These are phyloP conservation scores for Cercospora sp. DNA, from an alignment of 2,329 filamentous ascomycete genomes.

Conservation along the genomic window DNA sequence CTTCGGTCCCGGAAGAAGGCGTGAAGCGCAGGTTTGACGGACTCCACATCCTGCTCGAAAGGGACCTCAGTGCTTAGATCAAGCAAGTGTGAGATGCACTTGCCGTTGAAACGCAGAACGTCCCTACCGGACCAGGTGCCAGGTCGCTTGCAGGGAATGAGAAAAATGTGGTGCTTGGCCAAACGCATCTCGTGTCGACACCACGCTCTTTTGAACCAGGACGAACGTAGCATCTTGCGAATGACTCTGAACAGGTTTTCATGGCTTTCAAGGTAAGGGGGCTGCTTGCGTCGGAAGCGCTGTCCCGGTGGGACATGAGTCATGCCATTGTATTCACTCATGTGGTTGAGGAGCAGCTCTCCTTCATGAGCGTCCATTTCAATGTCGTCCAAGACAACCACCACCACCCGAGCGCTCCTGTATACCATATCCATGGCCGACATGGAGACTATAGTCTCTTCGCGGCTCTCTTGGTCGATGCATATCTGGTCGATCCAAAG, in stretches of 20 bases:
- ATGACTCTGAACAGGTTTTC: conserved; percentile 38
- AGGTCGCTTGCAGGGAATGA: conserved; percentile 41
- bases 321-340: conserved; percentile 41
- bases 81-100: conserved; percentile 46
- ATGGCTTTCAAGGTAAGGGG: conserved; percentile 37
- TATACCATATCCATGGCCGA: conserved; percentile 48
- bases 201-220: conserved; percentile 50
- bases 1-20: conserved; percentile 40
- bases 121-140: conserved; percentile 25
- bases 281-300: conserved; percentile 37
- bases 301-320: conserved; percentile 35
- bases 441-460: conserved; percentile 44
- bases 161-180: conserved; percentile 45
- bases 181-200: conserved; percentile 49
- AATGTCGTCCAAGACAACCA: conserved; percentile 48
- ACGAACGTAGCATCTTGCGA: conserved; percentile 44
- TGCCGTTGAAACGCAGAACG: conserved; percentile 45
- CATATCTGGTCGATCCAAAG: conserved; percentile 51
- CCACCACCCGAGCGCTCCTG: conserved; percentile 43
- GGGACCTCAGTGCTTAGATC: conserved; percentile 40
- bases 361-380: conserved; percentile 40
- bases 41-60: conserved; percentile 36
- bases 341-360: conserved; percentile 42
- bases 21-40: conserved; percentile 38
- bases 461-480: conserved; percentile 45